phyloP scores from a whole-genome alignment of 176 grass and related monocot genomes.

The Ensete glaucum region DNA sequence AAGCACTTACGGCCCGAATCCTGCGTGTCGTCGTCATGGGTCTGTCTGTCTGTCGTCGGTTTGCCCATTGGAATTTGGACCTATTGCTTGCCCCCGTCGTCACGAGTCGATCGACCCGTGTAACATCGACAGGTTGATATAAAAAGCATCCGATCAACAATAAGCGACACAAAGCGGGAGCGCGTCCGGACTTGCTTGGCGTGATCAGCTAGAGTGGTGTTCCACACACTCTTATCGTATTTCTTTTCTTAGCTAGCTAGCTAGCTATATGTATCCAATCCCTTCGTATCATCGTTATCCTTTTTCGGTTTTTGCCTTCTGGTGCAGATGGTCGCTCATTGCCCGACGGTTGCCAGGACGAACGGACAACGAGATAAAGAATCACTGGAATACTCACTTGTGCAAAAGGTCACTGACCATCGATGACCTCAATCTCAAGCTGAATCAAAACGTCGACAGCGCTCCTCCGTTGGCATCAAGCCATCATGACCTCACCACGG shows the following conservation, averaged over 20 bases:
- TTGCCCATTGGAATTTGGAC: too few relatives aligned
- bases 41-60: too few relatives aligned
- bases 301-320: neutral
- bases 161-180: too few relatives aligned
- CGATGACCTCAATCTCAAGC: constrained; percentile 30
- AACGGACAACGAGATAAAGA: constrained; percentile 46
- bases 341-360: constrained; percentile 34
- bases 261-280: neutral
- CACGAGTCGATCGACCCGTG: too few relatives aligned
- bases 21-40: too few relatives aligned
- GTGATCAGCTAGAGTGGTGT: neutral
- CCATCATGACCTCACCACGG: too few relatives aligned
- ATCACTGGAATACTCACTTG: constrained; percentile 54
- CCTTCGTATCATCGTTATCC: neutral
- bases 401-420: constrained; percentile 35
- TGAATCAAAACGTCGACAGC: constrained; percentile 4
- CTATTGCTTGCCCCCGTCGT: too few relatives aligned
- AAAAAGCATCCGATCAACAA: too few relatives aligned
- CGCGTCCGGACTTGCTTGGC: too few relatives aligned
- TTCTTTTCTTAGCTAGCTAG: neutral
- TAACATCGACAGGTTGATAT: too few relatives aligned
- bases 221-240: neutral
- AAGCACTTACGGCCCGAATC: too few relatives aligned
- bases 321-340: constrained; percentile 32
- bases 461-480: neutral